Percentiles rank a stretch among this genome's conserved stretches.
Conservation (phyloP, 2,329 filamentous ascomycete species). For the Macrophomina phaseolina region DNA sequence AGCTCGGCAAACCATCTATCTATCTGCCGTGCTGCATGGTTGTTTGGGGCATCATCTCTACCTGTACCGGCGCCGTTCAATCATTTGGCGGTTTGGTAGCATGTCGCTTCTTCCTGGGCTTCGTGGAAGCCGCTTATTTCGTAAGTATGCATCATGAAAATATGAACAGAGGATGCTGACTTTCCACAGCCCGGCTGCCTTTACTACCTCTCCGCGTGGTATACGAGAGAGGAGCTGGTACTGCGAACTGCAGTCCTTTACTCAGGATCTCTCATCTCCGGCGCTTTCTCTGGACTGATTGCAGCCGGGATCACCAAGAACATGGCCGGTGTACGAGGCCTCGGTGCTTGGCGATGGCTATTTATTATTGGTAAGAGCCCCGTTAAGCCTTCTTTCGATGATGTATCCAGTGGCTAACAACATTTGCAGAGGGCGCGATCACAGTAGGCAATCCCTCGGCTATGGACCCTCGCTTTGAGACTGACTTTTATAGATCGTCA, state of each 20-base stretch:
- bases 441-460: neutral
- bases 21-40: constrained; percentile 26
- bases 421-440: constrained; percentile 4
- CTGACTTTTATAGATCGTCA: neutral
- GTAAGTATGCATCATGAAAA: neutral
- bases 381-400: neutral
- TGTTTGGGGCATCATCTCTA: constrained; percentile 25
- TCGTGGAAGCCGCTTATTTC: constrained; percentile 24
- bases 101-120: constrained; percentile 25
- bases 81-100: constrained; percentile 14
- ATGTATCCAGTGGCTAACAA: neutral
- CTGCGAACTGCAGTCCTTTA: constrained; percentile 60
- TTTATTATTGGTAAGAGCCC: constrained; percentile 28
- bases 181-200: constrained; percentile 46
- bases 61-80: constrained; percentile 19
- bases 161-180: constrained; percentile 35
- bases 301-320: constrained; percentile 57
- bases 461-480: neutral
- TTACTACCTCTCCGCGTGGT: constrained; percentile 59
- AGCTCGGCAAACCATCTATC: constrained; percentile 25
- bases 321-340: constrained; percentile 37
- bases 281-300: constrained; percentile 61
- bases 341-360: constrained; percentile 46
- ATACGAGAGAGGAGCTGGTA: constrained; percentile 59
- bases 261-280: constrained; percentile 56